A percentile compares a stretch with the other conserved stretches of the same genome.
Evolutionary conservation across 305 asterid species (phyloP).

Genomic region (Fraxinus sp.): DNA sequence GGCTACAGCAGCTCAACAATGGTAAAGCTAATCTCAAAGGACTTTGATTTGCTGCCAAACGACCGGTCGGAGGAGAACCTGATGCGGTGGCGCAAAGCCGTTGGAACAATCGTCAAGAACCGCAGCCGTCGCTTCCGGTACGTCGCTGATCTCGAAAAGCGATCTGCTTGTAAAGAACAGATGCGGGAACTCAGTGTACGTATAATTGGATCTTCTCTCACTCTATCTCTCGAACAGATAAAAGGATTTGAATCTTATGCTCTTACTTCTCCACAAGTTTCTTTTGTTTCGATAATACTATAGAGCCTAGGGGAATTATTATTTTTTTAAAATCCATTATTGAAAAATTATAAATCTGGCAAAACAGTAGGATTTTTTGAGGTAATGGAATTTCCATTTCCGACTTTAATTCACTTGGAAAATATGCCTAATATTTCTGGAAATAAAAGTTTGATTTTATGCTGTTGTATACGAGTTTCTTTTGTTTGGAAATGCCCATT

Average conservation of each 20-base stretch:
- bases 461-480: not conserved
- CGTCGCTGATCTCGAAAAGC: constrained; percentile 19
- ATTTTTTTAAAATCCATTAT: not conserved
- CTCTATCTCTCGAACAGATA: not conserved
- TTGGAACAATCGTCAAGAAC: constrained; percentile 54
- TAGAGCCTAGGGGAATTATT: not conserved
- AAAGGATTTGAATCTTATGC: not conserved
- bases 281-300: not conserved
- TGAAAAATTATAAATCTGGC: not conserved
- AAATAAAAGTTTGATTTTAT: not conserved
- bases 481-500: not conserved
- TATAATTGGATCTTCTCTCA: constrained; percentile 24
- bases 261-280: not conserved
- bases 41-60: constrained; percentile 23
- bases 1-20: not conserved
- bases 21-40: constrained; percentile 45
- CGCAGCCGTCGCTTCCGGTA: constrained; percentile 75
- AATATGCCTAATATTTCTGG: not conserved
- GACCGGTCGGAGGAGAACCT: not conserved
- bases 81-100: constrained; percentile 43
- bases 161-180: constrained; percentile 10
- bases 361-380: not conserved
- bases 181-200: constrained; percentile 60
- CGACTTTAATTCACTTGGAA: not conserved
- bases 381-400: not conserved